Conservation (phyloP, 441 rosid species). For the Erysimum cheiri region DNA sequence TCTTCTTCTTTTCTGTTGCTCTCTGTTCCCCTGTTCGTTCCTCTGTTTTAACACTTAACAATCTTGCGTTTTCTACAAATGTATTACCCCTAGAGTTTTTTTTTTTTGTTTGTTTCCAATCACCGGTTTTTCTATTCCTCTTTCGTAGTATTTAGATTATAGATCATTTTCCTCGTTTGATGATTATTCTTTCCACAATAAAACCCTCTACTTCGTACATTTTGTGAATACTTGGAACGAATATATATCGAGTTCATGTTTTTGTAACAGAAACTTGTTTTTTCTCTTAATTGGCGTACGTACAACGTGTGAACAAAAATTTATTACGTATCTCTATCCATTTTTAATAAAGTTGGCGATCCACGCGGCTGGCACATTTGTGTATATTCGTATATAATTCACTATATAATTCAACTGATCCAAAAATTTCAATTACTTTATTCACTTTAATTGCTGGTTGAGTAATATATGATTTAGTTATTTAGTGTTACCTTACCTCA, state of each 20-base stretch:
- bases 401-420: neutral
- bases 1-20: neutral
- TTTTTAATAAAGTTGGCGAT: conserved; percentile 1
- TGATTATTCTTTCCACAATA: neutral
- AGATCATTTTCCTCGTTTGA: no score
- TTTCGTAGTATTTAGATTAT: neutral
- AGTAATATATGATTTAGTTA: neutral
- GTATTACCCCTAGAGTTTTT: neutral
- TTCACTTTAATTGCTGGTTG: neutral
- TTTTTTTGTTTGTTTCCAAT: no score
- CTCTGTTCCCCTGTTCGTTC: neutral
- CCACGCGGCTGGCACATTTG: conserved; percentile 21
- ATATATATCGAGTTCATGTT: neutral
- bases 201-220: neutral
- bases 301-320: conserved; percentile 19
- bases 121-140: neutral
- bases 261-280: neutral
- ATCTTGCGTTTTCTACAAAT: neutral
- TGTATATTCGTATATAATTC: neutral
- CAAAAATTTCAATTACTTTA: neutral
- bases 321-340: conserved; percentile 14
- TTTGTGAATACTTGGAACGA: neutral
- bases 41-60: neutral
- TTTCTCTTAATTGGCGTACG: neutral
- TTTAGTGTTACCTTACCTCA: neutral